phyloP scores from a whole-genome alignment of 306 rosid species.

The Gillenia trifoliata region DNA sequence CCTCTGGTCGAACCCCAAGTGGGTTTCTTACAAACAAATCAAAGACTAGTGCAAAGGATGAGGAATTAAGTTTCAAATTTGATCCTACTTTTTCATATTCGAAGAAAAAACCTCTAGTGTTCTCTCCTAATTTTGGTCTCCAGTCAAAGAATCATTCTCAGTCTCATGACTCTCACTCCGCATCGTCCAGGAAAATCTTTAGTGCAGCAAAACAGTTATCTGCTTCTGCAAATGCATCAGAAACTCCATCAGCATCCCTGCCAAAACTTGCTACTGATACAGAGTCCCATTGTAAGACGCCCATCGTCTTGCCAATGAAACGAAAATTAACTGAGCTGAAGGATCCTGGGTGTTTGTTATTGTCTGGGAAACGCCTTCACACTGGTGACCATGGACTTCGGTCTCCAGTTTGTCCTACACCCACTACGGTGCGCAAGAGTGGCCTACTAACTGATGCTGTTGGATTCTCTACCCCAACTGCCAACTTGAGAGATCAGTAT shows the following conservation, averaged over 20 bases:
- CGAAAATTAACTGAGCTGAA: constrained; percentile 67
- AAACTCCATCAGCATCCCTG: constrained; percentile 39
- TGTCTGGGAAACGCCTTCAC: constrained; percentile 65
- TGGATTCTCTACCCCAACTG: constrained; percentile 57
- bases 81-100: constrained; percentile 32
- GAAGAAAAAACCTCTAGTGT: constrained; percentile 67
- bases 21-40: constrained; percentile 69
- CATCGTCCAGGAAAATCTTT: constrained; percentile 37
- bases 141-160: constrained; percentile 49
- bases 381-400: constrained; percentile 68
- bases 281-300: constrained; percentile 71
- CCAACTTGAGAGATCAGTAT: constrained; percentile 47
- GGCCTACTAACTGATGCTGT: constrained; percentile 42
- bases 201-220: constrained; percentile 47
- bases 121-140: constrained; percentile 65
- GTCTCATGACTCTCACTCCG: constrained; percentile 38
- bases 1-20: constrained; percentile 64
- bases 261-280: constrained; percentile 45
- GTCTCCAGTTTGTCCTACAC: constrained; percentile 69
- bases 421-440: constrained; percentile 47
- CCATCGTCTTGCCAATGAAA: constrained; percentile 58
- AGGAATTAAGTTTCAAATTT: constrained; percentile 47
- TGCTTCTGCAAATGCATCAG: constrained; percentile 34
- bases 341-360: constrained; percentile 50
- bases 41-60: constrained; percentile 48